Conservation (phyloP, 495 filamentous ascomycete genomes). For the Cudoniella acicularis region DNA sequence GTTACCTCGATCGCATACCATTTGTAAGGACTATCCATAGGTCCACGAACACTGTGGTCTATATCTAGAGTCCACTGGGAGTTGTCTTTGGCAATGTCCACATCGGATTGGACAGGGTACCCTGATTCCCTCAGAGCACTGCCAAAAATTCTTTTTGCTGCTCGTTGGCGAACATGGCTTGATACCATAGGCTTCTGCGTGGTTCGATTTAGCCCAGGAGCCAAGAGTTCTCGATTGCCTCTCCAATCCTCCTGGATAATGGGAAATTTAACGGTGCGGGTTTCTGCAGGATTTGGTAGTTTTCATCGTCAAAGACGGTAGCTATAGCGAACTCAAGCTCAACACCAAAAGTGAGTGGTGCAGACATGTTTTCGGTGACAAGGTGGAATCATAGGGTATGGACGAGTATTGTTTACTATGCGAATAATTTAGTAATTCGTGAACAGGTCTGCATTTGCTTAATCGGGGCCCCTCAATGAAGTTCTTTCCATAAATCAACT, state of each 20-base stretch:
- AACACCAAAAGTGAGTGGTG: slow-evolving; percentile 22
- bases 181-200: not conserved
- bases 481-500: too few species aligned
- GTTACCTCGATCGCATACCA: slow-evolving; percentile 2
- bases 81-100: not conserved
- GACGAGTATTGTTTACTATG: too few species aligned
- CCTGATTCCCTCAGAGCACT: not conserved
- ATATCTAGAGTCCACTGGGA: not conserved
- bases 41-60: not conserved
- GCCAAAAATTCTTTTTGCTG: not conserved
- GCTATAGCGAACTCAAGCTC: slow-evolving; percentile 32
- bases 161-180: not conserved
- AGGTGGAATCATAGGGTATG: too few species aligned
- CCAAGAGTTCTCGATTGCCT: not conserved
- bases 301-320: slow-evolving; percentile 2
- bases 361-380: not conserved
- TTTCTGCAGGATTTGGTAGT: not conserved
- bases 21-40: not conserved
- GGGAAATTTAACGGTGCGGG: too few species aligned
- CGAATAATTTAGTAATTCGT: too few species aligned
- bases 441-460: too few species aligned
- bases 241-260: too few species aligned
- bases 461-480: too few species aligned
- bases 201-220: too few species aligned
- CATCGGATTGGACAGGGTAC: not conserved